These are phyloP conservation scores for Colletotrichum cordylinicola DNA, from an alignment of 2,329 filamentous ascomycete species.

Conservation along the genomic window DNA sequence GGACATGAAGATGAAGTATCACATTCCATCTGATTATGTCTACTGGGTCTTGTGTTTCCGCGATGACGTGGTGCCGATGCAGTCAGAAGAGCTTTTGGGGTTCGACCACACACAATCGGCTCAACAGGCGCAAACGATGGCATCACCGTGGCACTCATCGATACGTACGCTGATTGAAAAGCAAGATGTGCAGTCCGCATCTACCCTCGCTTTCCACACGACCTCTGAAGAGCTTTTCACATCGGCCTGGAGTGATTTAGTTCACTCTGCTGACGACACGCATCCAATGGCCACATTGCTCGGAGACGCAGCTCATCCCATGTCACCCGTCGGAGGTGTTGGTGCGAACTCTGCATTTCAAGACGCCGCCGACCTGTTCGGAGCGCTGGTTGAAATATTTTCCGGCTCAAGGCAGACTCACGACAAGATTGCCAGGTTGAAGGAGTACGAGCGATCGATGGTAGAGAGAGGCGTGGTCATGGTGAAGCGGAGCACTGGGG, in stretches of 20 bases:
- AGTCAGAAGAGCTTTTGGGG: neutral
- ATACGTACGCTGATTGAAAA: neutral
- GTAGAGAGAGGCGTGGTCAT: neutral
- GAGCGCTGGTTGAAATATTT: neutral
- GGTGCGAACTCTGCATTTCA: conserved; percentile 15
- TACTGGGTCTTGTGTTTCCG: conserved; percentile 36
- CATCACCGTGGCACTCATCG: neutral
- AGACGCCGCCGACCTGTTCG: conserved; percentile 3
- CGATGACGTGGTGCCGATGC: neutral
- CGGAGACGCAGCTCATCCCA: conserved; percentile 20
- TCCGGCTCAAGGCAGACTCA: neutral
- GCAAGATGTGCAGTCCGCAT: neutral
- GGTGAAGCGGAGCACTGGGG: neutral
- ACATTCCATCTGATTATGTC: conserved; percentile 33
- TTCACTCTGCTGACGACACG: neutral
- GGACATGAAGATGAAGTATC: neutral
- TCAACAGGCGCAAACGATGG: neutral
- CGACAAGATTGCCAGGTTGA: neutral
- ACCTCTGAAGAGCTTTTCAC: neutral
- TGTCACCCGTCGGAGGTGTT: conserved; percentile 10
- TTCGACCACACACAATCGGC: neutral
- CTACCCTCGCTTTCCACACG: neutral
- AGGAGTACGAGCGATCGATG: neutral
- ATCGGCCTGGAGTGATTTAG: neutral
- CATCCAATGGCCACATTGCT: conserved; percentile 3